Conservation (phyloP, 305 asterid genomes). For the Ajuga reptans region DNA sequence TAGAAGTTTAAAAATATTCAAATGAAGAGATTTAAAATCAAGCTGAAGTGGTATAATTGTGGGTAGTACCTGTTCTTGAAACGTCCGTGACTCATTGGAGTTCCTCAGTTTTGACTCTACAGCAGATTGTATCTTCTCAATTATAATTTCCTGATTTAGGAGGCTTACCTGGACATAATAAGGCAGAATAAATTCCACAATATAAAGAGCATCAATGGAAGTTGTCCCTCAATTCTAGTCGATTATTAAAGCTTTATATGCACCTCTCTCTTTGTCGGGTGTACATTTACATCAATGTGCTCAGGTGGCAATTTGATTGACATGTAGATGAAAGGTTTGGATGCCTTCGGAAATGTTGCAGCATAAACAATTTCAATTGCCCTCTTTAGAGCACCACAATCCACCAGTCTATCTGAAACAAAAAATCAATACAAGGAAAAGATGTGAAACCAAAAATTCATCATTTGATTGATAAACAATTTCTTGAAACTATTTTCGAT, state of each 20-base stretch:
- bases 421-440: constrained; percentile 15
- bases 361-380: constrained; percentile 89
- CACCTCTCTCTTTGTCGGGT: constrained; percentile 99
- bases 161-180: constrained; percentile 68
- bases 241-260: constrained; percentile 10
- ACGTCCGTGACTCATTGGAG: constrained; percentile 75
- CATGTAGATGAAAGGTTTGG: constrained; percentile 87
- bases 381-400: constrained; percentile 82
- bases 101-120: constrained; percentile 72
- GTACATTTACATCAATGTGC: constrained; percentile 90
- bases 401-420: constrained; percentile 83
- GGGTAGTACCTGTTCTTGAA: constrained; percentile 77
- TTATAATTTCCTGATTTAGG: constrained; percentile 75
- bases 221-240: background rate
- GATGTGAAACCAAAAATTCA: background rate
- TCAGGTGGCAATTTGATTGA: constrained; percentile 81
- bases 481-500: background rate
- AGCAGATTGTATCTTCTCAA: constrained; percentile 77
- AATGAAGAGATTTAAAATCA: background rate
- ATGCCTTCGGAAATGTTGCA: constrained; percentile 95
- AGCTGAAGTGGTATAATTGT: constrained; percentile 6
- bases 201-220: background rate
- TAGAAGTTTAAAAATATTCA: background rate
- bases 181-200: constrained; percentile 14
- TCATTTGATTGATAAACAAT: constrained; percentile 1